A percentile compares a stretch with the other conserved stretches of the same genome.
phyloP scores from a whole-genome alignment of 1,284 basidiomycete species.

The Naganishia sp. region DNA sequence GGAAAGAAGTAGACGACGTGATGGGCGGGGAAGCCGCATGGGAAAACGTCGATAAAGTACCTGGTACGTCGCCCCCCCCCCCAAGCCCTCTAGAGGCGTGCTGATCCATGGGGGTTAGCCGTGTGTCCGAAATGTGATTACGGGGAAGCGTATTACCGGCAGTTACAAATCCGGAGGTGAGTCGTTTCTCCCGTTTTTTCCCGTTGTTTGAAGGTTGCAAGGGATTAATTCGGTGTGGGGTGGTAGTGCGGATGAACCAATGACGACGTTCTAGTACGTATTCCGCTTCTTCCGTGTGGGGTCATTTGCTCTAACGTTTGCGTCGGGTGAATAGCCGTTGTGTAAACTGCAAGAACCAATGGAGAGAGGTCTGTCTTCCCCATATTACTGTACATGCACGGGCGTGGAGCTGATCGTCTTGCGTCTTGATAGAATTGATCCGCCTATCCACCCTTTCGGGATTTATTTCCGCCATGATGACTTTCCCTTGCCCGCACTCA shows the following conservation, averaged over 20 bases:
- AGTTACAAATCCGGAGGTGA: slow-evolving; percentile 77
- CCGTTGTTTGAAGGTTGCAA: too few relatives aligned
- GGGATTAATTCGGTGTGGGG: too few relatives aligned
- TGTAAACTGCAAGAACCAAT: slow-evolving; percentile 51
- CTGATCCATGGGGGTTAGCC: slow-evolving; percentile 55
- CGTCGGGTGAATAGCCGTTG: slow-evolving; percentile 45
- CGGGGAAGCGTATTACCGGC: slow-evolving; percentile 87
- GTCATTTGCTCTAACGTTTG: background rate
- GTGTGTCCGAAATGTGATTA: slow-evolving; percentile 90
- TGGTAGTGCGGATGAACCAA: slow-evolving; percentile 86
- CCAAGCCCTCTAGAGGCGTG: slow-evolving; percentile 34
- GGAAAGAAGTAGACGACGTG: slow-evolving; percentile 90
- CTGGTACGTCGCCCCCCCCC: slow-evolving; percentile 57
- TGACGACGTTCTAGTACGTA: slow-evolving; percentile 83
- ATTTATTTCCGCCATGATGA: too few relatives aligned
- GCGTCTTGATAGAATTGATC: too few relatives aligned
- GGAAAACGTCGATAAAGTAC: slow-evolving; percentile 90
- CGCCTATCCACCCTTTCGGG: too few relatives aligned
- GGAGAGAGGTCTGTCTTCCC: slow-evolving; percentile 55
- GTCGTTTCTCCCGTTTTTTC: background rate
- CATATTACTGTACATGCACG: too few relatives aligned
- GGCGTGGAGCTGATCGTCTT: too few relatives aligned
- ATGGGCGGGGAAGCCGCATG: slow-evolving; percentile 90
- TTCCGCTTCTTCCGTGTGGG: background rate
- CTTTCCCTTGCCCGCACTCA: too few relatives aligned